Base-by-base conservation (phyloP, 768 basidiomycete species). In the Rhodotorula toruloides region DNA sequence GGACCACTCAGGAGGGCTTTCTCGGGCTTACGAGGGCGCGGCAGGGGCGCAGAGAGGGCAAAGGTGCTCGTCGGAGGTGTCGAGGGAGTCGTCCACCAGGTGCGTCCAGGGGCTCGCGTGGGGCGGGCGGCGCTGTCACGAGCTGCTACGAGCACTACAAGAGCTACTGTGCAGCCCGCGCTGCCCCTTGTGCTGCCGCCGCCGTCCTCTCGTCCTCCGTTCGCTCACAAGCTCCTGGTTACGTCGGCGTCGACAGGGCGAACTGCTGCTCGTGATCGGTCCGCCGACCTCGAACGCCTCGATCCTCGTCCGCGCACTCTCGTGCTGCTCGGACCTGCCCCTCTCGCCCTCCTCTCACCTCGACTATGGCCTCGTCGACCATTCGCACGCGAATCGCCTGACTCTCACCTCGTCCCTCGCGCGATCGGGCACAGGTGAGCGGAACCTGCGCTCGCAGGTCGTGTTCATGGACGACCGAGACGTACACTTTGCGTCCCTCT, bases 401-500 rank as follows among this genome's bases (percentile, higher is more conserved):
- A 37, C 54, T n/a, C n/a, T n/a, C n/a, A n/a, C 32, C 42, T 65
- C 32, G n/a, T 46, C n/a, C 42, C 44, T 14, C 19, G 40, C 36
- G 44, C 63, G 13, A 34, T 16, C 34, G 31, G 43, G 36, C 32
- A 48, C 29, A 27, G 2, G 36, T n/a, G n/a, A n/a, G n/a, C 62
- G 54, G 50, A 75, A 74, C 43, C 76, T 78, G 62, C 68, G 77
- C n/a, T 77, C 77, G 3, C 77, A 79, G 59, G 77, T 78, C 34
- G 77, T 78, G 65, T 79, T 77, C 74, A 75, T 77, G 32, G 77
- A 76, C 52, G 78, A 78, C 67, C 74, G 76, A 39, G 79, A 79
- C 68, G 76, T 78, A 3, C 79, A 79, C 63, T 78, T 79, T 61
- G 78, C 92, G 11, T 71, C 75, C 25, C 71, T 72, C 29, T 78